A percentile compares a stretch with the other conserved stretches of the same genome.
Conservation (phyloP, 495 filamentous ascomycete genomes). For the Choiromyces venosus region DNA sequence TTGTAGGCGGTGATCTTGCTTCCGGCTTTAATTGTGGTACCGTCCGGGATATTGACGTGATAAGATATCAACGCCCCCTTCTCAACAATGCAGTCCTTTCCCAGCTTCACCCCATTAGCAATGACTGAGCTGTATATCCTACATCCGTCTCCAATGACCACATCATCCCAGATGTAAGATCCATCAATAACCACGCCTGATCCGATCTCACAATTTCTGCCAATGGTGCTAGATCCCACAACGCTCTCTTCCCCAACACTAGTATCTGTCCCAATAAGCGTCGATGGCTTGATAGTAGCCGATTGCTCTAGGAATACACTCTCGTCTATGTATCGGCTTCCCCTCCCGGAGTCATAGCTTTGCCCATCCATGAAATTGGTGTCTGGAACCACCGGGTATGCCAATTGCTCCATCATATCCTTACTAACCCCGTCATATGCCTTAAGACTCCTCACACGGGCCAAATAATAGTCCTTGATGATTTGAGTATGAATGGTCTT, state of each 20-base stretch:
- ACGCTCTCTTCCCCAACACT: constrained; percentile 65
- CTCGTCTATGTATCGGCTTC: constrained; percentile 64
- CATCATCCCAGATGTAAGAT: constrained; percentile 87
- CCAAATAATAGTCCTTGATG: constrained; percentile 70
- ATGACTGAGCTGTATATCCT: constrained; percentile 69
- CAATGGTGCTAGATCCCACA: constrained; percentile 69
- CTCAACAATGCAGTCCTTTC: constrained; percentile 61
- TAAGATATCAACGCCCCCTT: constrained; percentile 74
- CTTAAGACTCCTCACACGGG: constrained; percentile 73
- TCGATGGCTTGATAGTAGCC: constrained; percentile 54
- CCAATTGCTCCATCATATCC: constrained; percentile 81
- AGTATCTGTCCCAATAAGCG: constrained; percentile 68
- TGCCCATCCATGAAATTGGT: constrained; percentile 74
- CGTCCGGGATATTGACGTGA: constrained; percentile 64
- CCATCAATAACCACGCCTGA: constrained; percentile 70
- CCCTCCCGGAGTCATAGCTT: constrained; percentile 62
- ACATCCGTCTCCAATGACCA: constrained; percentile 65
- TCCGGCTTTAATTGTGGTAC: constrained; percentile 48
- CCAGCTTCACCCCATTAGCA: constrained; percentile 63
- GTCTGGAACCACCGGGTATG: constrained; percentile 89
- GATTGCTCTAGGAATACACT: constrained; percentile 66
- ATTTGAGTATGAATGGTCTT: constrained; percentile 94
- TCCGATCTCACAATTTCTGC: constrained; percentile 77
- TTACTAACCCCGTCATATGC: constrained; percentile 87
- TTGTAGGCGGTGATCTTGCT: constrained; percentile 55